phyloP scores from a whole-genome alignment of 129 eudicot genomes.

The Flaveria linearis region DNA sequence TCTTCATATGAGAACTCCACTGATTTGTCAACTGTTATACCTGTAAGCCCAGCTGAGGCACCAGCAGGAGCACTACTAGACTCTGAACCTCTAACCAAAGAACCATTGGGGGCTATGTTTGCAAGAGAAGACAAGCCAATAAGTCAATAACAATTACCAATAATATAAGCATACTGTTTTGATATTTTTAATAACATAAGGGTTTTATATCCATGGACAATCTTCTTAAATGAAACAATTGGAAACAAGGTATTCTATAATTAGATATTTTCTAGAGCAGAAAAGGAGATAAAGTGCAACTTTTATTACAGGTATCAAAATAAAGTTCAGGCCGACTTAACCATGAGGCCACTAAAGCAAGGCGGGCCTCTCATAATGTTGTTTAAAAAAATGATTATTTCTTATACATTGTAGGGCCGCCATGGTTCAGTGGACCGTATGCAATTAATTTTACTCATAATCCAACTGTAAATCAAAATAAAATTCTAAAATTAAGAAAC shows the following conservation, averaged over 20 bases:
- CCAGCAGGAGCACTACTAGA: constrained; percentile 48
- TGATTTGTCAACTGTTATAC: constrained; percentile 90
- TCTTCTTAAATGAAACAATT: background rate
- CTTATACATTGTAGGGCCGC: too few relatives aligned
- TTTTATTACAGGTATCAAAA: background rate
- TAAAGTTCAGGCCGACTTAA: too few relatives aligned
- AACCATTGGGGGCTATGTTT: constrained; percentile 39
- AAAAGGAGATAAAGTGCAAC: background rate
- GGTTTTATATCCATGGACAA: background rate
- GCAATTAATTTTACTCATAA: background rate
- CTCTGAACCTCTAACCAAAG: constrained; percentile 39
- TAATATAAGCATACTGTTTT: background rate
- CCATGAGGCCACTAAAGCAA: too few relatives aligned
- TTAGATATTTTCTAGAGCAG: background rate
- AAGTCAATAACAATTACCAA: constrained; percentile 22
- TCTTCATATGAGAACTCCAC: constrained; percentile 97
- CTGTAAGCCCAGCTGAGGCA: constrained; percentile 58
- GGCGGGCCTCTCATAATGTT: too few relatives aligned
- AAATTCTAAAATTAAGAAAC: background rate
- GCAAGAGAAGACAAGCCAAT: constrained; percentile 10
- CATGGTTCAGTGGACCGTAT: too few relatives aligned
- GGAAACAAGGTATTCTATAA: background rate
- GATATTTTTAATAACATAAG: background rate
- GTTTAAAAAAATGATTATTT: too few relatives aligned
- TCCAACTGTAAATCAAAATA: background rate